phyloP scores from a whole-genome alignment of 805 yeast genomes.

The Candida sphagnicola region DNA sequence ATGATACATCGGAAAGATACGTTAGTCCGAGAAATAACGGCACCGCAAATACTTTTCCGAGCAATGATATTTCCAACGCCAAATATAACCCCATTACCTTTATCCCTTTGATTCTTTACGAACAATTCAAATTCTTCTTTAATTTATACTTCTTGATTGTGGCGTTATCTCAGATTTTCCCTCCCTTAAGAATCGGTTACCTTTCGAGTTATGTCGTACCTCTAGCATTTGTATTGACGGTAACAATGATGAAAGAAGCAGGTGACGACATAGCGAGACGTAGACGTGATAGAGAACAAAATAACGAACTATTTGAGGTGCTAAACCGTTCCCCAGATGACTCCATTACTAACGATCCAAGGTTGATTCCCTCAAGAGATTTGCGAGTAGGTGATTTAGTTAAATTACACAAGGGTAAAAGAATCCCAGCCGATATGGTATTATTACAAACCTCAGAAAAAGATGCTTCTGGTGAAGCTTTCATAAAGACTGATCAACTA shows the following conservation, averaged over 20 bases:
- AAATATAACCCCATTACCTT: constrained; percentile 87
- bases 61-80: constrained; percentile 89
- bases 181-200: constrained; percentile 88
- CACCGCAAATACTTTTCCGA: constrained; percentile 33
- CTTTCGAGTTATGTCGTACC: constrained; percentile 92
- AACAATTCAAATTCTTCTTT: constrained; percentile 96
- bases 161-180: constrained; percentile 89
- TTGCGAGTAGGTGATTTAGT: constrained; percentile 86
- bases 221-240: constrained; percentile 82
- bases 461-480: constrained; percentile 80
- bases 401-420: constrained; percentile 68
- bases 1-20: constrained; percentile 24
- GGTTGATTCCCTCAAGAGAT: constrained; percentile 47
- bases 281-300: constrained; percentile 85
- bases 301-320: constrained; percentile 77
- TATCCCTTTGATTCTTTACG: constrained; percentile 83
- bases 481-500: constrained; percentile 93
- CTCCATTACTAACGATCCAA: constrained; percentile 18
- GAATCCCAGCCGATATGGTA: constrained; percentile 93
- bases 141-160: constrained; percentile 88
- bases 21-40: constrained; percentile 19
- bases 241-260: constrained; percentile 95
- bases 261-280: constrained; percentile 89
- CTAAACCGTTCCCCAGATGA: constrained; percentile 27
- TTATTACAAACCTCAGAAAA: constrained; percentile 68